phyloP scores from a whole-genome alignment of 768 basidiomycete species.

The Kondoa subrosea region DNA sequence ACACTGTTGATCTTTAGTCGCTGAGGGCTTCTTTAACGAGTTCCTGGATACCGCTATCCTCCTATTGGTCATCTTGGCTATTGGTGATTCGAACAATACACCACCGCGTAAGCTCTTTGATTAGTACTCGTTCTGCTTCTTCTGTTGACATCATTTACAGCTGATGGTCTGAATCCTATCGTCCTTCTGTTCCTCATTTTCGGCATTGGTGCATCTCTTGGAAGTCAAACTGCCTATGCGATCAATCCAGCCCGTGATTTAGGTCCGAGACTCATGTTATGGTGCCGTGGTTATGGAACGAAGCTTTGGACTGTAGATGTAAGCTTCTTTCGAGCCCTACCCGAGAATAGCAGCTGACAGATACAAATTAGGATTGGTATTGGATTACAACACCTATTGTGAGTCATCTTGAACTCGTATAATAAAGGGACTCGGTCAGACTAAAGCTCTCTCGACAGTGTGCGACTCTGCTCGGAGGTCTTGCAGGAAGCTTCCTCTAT shows the following conservation, averaged over 20 bases:
- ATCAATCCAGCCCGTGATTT: conserved; percentile 2
- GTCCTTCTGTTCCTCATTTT: conserved; percentile 17
- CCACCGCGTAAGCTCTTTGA: neutral
- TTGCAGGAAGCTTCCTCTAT: conserved; percentile 3
- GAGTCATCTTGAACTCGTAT: neutral
- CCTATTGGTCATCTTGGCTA: conserved; percentile 14
- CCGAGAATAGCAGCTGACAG: neutral
- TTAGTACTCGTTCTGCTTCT: neutral
- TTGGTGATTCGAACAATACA: conserved; percentile 1
- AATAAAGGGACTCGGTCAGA: neutral
- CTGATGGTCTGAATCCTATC: conserved; percentile 18
- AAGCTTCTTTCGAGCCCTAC: neutral
- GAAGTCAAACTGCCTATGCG: conserved; percentile 7
- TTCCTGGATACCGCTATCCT: conserved; percentile 16
- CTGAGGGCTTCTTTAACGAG: conserved; percentile 12
- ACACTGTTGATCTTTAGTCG: too few relatives aligned
- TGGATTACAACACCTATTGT: neutral
- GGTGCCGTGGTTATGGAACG: neutral
- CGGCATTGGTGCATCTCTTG: conserved; percentile 17
- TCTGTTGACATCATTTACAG: neutral
- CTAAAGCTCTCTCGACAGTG: neutral
- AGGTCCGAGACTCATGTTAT: neutral
- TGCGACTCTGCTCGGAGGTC: neutral
- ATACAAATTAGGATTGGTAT: conserved; percentile 2
- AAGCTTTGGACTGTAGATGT: neutral